These are phyloP conservation scores for Chloranthus sessilifolius DNA, from an alignment of 164 flowering plant genomes.

Conservation along the genomic window DNA sequence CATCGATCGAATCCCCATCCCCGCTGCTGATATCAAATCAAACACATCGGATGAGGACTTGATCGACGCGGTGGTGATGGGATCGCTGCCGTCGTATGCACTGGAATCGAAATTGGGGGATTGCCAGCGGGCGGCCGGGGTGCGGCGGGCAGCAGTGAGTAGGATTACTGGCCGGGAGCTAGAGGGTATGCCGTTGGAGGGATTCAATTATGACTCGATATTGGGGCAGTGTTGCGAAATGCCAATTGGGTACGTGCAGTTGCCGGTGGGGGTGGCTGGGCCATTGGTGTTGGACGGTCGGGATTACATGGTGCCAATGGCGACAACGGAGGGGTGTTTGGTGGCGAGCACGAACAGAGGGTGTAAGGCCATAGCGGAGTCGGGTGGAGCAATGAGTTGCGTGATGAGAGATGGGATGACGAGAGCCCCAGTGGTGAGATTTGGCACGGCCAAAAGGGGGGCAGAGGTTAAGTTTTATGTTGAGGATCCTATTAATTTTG, in stretches of 20 bases:
- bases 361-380: conserved; percentile 61
- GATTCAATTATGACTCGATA: conserved; percentile 81
- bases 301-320: conserved; percentile 82
- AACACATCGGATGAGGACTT: too few relatives aligned
- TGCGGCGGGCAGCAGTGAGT: too few relatives aligned
- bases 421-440: conserved; percentile 69
- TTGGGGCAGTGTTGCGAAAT: conserved; percentile 94
- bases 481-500: conserved; percentile 58
- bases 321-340: conserved; percentile 86
- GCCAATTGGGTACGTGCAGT: conserved; percentile 94
- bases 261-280: conserved; percentile 92
- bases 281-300: conserved; percentile 68
- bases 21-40: too few relatives aligned
- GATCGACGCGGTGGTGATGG: too few relatives aligned
- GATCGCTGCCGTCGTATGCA: conserved; percentile 54
- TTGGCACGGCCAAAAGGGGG: conserved; percentile 50
- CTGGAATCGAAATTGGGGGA: conserved; percentile 71
- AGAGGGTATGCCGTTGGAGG: conserved; percentile 62
- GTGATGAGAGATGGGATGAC: conserved; percentile 60
- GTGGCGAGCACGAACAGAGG: conserved; percentile 78
- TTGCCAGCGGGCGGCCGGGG: conserved; percentile 68
- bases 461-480: conserved; percentile 55
- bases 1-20: too few relatives aligned
- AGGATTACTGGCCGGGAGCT: conserved; percentile 59
- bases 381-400: conserved; percentile 59